These are phyloP conservation scores for Talaromyces verruculosus DNA, from an alignment of 2,329 filamentous ascomycete species.

Conservation along the genomic window DNA sequence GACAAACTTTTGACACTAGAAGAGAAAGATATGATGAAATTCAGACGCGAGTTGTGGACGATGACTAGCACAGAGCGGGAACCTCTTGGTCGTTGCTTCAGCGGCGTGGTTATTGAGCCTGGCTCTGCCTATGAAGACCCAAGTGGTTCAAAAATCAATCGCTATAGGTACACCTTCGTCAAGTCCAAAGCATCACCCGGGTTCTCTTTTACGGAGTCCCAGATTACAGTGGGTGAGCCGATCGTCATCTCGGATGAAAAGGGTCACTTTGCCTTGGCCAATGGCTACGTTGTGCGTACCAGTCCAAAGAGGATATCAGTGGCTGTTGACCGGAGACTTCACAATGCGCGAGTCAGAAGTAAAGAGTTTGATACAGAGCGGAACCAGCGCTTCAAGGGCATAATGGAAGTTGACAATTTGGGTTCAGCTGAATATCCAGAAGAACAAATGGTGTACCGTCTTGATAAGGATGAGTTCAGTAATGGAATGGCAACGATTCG, in stretches of 20 bases:
- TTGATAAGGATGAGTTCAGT: slow-evolving; percentile 98
- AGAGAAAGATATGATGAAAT: slow-evolving; percentile 84
- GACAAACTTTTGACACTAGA: slow-evolving; percentile 90
- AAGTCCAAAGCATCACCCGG: slow-evolving; percentile 62
- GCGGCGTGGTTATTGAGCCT: slow-evolving; percentile 79
- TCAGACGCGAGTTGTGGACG: slow-evolving; percentile 89
- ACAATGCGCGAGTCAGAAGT: slow-evolving; percentile 76
- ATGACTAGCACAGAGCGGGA: slow-evolving; percentile 89
- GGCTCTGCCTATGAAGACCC: slow-evolving; percentile 70
- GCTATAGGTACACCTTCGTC: slow-evolving; percentile 80
- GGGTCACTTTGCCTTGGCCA: slow-evolving; percentile 90
- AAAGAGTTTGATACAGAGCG: slow-evolving; percentile 70
- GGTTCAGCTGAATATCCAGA: slow-evolving; percentile 40
- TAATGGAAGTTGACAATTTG: slow-evolving; percentile 70
- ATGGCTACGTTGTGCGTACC: slow-evolving; percentile 82
- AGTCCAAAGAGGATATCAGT: slow-evolving; percentile 76
- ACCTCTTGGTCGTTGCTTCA: slow-evolving; percentile 83
- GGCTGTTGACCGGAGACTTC: slow-evolving; percentile 83
- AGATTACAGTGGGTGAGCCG: slow-evolving; percentile 82
- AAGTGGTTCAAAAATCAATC: slow-evolving; percentile 79
- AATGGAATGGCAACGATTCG: slow-evolving; percentile 94
- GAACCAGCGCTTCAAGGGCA: slow-evolving; percentile 86
- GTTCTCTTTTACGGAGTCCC: slow-evolving; percentile 89
- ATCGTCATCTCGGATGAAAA: slow-evolving; percentile 95
- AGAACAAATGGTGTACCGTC: slow-evolving; percentile 66